phyloP scores from a whole-genome alignment of 768 basidiomycete genomes.

The Mycena sanguinolenta region DNA sequence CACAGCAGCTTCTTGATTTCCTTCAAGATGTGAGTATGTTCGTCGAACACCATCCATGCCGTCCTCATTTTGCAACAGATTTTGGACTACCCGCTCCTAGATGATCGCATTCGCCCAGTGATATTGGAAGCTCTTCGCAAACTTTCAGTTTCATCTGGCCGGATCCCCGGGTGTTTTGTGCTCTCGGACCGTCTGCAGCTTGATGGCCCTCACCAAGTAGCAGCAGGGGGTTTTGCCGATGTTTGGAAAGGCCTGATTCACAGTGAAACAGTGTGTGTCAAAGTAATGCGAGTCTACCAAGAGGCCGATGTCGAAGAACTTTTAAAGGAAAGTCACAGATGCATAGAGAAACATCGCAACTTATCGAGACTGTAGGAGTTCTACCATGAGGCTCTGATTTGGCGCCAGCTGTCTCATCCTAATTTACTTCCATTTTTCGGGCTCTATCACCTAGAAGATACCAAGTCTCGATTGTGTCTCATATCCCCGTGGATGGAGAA shows the following conservation, averaged over 20 bases:
- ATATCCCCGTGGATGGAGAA: conserved; percentile 56
- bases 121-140: not conserved
- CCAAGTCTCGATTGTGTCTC: conserved; percentile 39
- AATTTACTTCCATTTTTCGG: conserved; percentile 48
- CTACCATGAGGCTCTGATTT: conserved; percentile 34
- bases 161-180: conserved; percentile 19
- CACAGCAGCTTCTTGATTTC: conserved; percentile 1
- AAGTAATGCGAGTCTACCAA: conserved; percentile 29
- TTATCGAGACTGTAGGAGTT: conserved; percentile 31
- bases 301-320: conserved; percentile 21
- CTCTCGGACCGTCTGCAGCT: conserved; percentile 9
- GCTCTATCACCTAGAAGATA: conserved; percentile 32
- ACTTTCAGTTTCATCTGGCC: not conserved
- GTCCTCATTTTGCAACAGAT: conserved; percentile 7
- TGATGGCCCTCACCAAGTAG: not conserved
- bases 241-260: conserved; percentile 25
- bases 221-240: conserved; percentile 22
- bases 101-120: conserved; percentile 5
- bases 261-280: conserved; percentile 14
- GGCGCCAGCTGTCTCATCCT: conserved; percentile 37
- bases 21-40: not conserved
- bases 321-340: conserved; percentile 11
- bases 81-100: conserved; percentile 26
- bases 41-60: not conserved
- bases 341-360: not conserved